Evolutionary conservation across 495 filamentous ascomycete genomes (phyloP), one percentile per base, ranked within the genome.

Genomic region (Bryoglossum gracile): DNA sequence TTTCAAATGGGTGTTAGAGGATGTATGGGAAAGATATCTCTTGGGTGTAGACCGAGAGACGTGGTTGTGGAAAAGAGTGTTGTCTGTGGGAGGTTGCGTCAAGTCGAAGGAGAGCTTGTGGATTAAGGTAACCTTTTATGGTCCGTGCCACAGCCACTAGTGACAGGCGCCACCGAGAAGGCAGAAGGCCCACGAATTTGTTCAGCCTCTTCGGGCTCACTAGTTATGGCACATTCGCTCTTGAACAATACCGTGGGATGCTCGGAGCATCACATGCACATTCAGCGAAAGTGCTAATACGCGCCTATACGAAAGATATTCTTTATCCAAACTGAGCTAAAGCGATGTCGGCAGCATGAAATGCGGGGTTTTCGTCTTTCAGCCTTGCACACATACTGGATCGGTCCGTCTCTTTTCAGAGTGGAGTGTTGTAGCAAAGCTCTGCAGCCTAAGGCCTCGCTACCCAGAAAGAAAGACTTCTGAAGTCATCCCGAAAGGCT

Each of bases 191-290:
- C 18, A 43, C 41, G 41, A 43, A 32, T 43, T 18, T 18, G 2
- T 30, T 43, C 41, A 43, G 41, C 41, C 41, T 43, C 41, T 25
- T 43, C 38, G n/a, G n/a, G n/a, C n/a, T n/a, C n/a, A n/a, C n/a
- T n/a, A n/a, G n/a, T 30, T 13, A 30, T 13, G 6, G 26, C 5
- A 30, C 26, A 30, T 5, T 30, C 26, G 13, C 13, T 30, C 6
- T 5, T 13, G 26, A 30, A 5, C 5, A 30, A 5, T 30, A 6
- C 26, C 26, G 13, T 30, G 5, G 26, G 13, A 6, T 30, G 5
- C 26, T 30, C 5, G 6, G 6, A 30, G 13, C 13, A 6, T 30
- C 6, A 30, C 26, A 30, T 30, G 6, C 26, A 13, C 6, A 30
- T 30, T 30, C 26, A 30, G 26, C 6, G 5, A 13, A 30, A 13